Evolutionary conservation across 2,329 filamentous ascomycete genomes (phyloP).

Genomic region (Hymenoscyphus albidus): DNA sequence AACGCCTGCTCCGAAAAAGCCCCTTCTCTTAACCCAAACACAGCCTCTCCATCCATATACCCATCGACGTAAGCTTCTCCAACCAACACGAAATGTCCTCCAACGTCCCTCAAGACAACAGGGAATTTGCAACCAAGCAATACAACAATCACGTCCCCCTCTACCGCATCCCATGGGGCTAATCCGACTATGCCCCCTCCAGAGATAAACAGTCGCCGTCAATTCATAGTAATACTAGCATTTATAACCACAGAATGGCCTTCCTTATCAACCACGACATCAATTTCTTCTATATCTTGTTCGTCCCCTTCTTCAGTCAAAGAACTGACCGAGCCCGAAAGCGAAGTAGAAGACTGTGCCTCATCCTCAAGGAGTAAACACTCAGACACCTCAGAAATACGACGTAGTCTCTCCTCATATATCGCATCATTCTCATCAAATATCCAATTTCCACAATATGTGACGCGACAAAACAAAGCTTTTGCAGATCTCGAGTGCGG

Average conservation of each 20-base stretch:
- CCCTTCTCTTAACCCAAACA: constrained; percentile 17
- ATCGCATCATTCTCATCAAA: constrained; percentile 13
- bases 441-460: constrained; percentile 29
- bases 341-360: constrained; percentile 5
- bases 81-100: constrained; percentile 20
- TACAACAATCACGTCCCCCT: constrained; percentile 26
- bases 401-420: constrained; percentile 21
- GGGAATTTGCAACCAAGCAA: constrained; percentile 30
- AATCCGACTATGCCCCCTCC: constrained; percentile 19
- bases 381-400: constrained; percentile 20
- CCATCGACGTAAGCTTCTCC: constrained; percentile 32
- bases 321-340: constrained; percentile 7
- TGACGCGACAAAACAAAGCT: constrained; percentile 20
- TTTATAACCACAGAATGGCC: constrained; percentile 21
- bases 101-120: constrained; percentile 23
- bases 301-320: constrained; percentile 10
- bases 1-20: constrained; percentile 15
- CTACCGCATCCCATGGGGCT: constrained; percentile 20
- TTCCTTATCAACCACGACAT: constrained; percentile 15
- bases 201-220: constrained; percentile 23
- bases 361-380: constrained; percentile 12
- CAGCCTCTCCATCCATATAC: constrained; percentile 29
- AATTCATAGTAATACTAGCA: constrained; percentile 26
- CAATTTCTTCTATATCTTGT: background rate
- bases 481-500: constrained; percentile 15